phyloP scores from a whole-genome alignment of 2,329 filamentous ascomycete genomes.

The Hortaea werneckii region DNA sequence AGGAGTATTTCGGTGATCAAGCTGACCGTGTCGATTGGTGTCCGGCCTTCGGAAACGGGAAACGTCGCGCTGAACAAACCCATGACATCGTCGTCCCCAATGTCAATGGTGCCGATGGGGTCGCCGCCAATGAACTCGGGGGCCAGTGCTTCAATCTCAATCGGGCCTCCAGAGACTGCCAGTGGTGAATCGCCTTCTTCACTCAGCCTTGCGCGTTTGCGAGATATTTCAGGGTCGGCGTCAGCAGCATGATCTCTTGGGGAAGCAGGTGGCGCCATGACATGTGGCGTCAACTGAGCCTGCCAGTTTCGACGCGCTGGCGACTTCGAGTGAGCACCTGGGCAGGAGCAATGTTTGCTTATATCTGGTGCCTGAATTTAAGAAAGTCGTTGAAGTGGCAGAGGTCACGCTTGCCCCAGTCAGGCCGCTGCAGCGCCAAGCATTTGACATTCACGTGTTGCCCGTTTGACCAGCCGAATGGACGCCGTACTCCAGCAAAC shows the following conservation, averaged over 20 bases:
- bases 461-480: no score
- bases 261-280: conserved; percentile 3
- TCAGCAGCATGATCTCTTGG: conserved; percentile 35
- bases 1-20: neutral
- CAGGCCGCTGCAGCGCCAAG: neutral
- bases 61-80: conserved; percentile 10
- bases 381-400: no score
- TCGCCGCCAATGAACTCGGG: conserved; percentile 30
- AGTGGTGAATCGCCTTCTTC: conserved; percentile 21
- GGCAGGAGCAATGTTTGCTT: neutral
- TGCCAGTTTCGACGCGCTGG: neutral
- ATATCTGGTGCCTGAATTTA: neutral
- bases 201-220: conserved; percentile 37
- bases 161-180: conserved; percentile 9
- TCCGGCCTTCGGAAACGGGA: conserved; percentile 1
- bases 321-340: neutral
- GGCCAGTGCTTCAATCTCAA: conserved; percentile 21
- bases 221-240: conserved; percentile 33
- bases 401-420: neutral
- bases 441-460: neutral
- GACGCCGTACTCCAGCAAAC: no score
- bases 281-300: neutral
- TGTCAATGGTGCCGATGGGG: conserved; percentile 26
- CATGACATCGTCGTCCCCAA: conserved; percentile 25
- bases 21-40: conserved; percentile 5